phyloP scores from a whole-genome alignment of 257 asterid species.

The Misopates orontium region DNA sequence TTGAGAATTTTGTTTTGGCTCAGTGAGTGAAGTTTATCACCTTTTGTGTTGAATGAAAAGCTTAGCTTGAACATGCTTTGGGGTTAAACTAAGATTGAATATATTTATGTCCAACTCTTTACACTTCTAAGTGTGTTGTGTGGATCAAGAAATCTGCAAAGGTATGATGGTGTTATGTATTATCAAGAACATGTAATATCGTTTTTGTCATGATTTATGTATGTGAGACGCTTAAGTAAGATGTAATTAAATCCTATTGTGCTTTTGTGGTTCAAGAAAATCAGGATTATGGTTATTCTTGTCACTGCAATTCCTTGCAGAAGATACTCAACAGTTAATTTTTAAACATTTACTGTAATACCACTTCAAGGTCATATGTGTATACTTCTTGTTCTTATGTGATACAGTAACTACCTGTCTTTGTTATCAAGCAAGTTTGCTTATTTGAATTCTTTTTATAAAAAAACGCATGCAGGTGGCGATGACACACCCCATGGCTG shows the following conservation, averaged over 20 bases:
- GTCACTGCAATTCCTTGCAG: constrained; percentile 5
- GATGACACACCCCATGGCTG: constrained; percentile 93
- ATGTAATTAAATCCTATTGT: constrained; percentile 11
- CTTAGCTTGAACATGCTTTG: constrained; percentile 14
- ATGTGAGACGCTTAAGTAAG: neutral
- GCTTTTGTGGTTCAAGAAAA: constrained; percentile 9
- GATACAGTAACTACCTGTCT: constrained; percentile 11
- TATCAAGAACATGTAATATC: neutral
- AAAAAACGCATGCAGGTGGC: constrained; percentile 64
- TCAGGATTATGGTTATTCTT: constrained; percentile 6
- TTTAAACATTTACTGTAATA: constrained; percentile 10
- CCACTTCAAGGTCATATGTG: constrained; percentile 7
- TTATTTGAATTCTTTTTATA: no score
- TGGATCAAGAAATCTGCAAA: neutral
- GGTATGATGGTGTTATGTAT: neutral
- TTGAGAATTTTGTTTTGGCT: neutral
- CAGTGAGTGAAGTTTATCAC: neutral
- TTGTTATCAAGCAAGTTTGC: neutral
- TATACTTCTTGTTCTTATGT: neutral
- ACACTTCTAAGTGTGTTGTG: neutral
- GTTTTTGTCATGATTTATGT: constrained; percentile 8
- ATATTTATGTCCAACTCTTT: neutral
- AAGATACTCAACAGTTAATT: neutral
- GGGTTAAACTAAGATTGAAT: neutral
- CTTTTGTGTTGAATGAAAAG: neutral